Percentiles rank a stretch among this genome's conserved stretches.
Evolutionary conservation across 306 rosid species (phyloP).

Genomic region (Gillenia trifoliata): DNA sequence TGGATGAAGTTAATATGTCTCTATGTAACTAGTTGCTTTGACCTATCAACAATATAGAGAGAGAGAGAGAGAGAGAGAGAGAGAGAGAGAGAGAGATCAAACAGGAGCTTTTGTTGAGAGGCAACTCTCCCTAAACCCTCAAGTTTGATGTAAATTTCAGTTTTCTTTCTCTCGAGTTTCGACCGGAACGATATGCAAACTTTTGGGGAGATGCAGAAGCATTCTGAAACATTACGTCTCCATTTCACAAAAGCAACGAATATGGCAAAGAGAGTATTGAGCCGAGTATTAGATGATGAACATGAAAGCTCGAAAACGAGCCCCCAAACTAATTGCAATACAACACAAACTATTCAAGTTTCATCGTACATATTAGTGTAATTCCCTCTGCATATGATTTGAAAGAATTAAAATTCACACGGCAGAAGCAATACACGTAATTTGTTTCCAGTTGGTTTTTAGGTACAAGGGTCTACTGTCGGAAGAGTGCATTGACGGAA

Average conservation of each 20-base stretch:
- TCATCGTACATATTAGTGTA: background rate
- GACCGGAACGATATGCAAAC: background rate
- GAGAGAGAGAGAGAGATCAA: too few relatives aligned
- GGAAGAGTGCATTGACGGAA: background rate
- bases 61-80: too few relatives aligned
- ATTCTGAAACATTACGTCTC: background rate
- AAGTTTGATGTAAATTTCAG: background rate
- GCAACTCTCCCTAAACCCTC: too few relatives aligned
- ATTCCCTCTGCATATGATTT: background rate
- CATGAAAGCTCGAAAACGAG: background rate
- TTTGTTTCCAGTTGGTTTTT: background rate
- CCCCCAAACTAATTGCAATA: background rate
- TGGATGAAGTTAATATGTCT: background rate
- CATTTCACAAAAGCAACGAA: background rate
- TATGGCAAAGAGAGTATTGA: background rate
- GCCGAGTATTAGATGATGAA: too few relatives aligned
- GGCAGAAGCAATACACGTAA: background rate
- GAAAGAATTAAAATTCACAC: background rate
- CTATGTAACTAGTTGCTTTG: background rate
- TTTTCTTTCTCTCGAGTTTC: background rate
- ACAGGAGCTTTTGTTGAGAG: background rate
- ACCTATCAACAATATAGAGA: background rate
- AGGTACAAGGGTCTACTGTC: constrained; percentile 4
- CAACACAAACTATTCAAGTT: background rate
- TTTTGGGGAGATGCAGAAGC: background rate